A percentile compares a stretch with the other conserved stretches of the same genome.
phyloP scores from a whole-genome alignment of 495 filamentous ascomycete genomes.

The Penicillium maclennaniae region DNA sequence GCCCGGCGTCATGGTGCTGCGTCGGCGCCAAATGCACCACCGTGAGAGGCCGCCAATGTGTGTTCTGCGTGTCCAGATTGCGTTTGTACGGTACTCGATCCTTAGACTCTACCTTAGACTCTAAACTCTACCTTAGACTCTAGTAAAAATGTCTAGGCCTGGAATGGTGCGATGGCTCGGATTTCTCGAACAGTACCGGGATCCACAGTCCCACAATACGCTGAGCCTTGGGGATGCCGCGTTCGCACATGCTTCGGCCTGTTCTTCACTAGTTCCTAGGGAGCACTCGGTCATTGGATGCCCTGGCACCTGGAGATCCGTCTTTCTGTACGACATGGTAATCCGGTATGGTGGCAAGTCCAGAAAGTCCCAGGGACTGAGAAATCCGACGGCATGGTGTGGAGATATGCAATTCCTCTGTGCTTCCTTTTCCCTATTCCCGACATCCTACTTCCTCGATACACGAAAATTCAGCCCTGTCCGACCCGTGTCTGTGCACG shows the following conservation, averaged over 20 bases:
- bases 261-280: neutral
- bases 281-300: neutral
- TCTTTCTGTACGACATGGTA: neutral
- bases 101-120: too few species aligned
- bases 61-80: neutral
- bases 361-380: neutral
- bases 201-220: constrained; percentile 5
- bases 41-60: constrained; percentile 28
- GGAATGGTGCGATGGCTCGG: constrained; percentile 3
- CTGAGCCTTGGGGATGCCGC: constrained; percentile 9
- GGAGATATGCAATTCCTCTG: neutral
- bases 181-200: constrained; percentile 4
- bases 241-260: neutral
- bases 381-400: neutral
- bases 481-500: constrained; percentile 16
- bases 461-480: constrained; percentile 18
- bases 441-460: neutral
- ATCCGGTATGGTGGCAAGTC: neutral
- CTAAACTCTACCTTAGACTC: too few species aligned
- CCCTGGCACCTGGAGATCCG: neutral
- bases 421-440: too few species aligned
- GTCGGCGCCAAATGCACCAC: constrained; percentile 38
- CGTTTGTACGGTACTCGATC: neutral
- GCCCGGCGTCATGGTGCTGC: constrained; percentile 29
- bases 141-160: too few species aligned